Conservation (phyloP, 768 basidiomycete genomes). For the Lentinula lateritia region DNA sequence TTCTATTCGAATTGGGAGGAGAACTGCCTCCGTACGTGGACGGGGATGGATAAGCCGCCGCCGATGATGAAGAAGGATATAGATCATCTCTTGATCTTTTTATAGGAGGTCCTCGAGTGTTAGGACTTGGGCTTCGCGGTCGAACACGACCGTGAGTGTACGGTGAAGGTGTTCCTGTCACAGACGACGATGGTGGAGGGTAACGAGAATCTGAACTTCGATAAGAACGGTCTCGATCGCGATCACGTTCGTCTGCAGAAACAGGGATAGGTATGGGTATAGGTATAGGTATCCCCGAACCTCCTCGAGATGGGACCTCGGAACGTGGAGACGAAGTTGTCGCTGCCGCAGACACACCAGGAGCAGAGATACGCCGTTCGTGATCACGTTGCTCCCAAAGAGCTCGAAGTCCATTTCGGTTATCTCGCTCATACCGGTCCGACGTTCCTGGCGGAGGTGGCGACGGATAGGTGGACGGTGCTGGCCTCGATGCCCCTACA, state of each 20-base stretch:
- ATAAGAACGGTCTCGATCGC: slow-evolving; percentile 2
- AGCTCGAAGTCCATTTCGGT: background rate
- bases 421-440: background rate
- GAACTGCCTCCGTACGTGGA: background rate
- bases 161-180: background rate
- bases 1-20: background rate
- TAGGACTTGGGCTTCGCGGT: slow-evolving; percentile 1
- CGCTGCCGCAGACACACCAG: background rate
- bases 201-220: background rate
- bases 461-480: background rate
- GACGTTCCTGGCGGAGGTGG: background rate
- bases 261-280: background rate
- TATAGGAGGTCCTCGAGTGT: background rate
- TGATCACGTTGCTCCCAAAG: background rate
- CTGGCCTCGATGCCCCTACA: background rate
- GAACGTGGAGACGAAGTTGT: background rate
- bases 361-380: background rate
- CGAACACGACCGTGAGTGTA: background rate
- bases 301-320: background rate
- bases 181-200: background rate
- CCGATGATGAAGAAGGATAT: background rate
- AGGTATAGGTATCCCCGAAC: background rate
- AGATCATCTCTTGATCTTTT: slow-evolving; percentile 1
- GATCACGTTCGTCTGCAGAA: background rate
- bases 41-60: background rate